Conservation (phyloP, 1,139 yeast genomes). For the Diutina pseudorugosa region DNA sequence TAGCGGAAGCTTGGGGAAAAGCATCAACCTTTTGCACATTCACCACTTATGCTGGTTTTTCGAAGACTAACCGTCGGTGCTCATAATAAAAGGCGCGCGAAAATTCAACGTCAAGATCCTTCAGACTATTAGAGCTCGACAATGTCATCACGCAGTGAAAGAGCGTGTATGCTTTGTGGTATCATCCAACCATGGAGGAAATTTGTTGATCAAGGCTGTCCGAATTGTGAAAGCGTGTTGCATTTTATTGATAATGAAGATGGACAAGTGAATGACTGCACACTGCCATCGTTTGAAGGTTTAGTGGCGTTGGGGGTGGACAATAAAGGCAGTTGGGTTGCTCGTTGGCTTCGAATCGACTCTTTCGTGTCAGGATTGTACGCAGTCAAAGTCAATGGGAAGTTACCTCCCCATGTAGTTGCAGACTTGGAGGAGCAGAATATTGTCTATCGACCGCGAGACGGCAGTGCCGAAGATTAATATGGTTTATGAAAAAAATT, state of each 20-base stretch:
- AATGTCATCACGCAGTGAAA: conserved; percentile 58
- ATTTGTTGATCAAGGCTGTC: conserved; percentile 82
- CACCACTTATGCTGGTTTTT: not conserved
- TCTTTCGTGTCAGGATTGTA: conserved; percentile 83
- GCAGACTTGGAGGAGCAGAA: conserved; percentile 62
- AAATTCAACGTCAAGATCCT: not conserved
- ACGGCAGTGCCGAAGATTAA: conserved; percentile 84
- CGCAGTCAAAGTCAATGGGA: conserved; percentile 89
- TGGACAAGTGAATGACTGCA: conserved; percentile 76
- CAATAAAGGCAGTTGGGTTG: conserved; percentile 81
- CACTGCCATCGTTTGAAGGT: conserved; percentile 96
- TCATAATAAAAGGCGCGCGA: not conserved
- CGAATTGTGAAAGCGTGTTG: conserved; percentile 88
- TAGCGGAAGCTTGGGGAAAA: not conserved
- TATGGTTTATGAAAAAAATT: conserved; percentile 1
- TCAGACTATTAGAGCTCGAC: not conserved
- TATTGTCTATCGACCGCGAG: conserved; percentile 85
- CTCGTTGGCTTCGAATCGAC: conserved; percentile 90
- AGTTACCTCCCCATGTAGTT: conserved; percentile 77
- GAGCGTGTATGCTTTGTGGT: conserved; percentile 98
- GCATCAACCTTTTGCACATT: not conserved
- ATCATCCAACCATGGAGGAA: conserved; percentile 66
- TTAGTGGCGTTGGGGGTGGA: conserved; percentile 84
- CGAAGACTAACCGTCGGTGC: not conserved
- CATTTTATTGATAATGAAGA: conserved; percentile 75